These are phyloP conservation scores for Dothistroma pini DNA, from an alignment of 2,329 filamentous ascomycete species.

Conservation along the genomic window DNA sequence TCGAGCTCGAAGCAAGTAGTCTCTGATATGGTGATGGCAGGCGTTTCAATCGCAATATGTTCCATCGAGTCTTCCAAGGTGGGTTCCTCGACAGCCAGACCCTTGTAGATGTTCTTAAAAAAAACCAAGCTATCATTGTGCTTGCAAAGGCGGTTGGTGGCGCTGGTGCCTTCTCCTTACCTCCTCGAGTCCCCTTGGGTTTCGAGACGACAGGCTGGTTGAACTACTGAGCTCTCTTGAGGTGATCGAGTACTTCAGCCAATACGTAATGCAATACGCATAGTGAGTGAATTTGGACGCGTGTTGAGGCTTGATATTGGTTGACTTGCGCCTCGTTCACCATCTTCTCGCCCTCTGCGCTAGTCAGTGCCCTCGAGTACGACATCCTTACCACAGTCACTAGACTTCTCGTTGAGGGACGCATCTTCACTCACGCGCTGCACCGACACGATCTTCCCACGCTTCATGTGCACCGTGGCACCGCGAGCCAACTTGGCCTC, in stretches of 20 bases:
- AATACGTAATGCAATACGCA: not conserved
- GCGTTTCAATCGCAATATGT: not conserved
- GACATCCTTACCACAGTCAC: too few species aligned
- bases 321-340: too few species aligned
- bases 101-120: slow-evolving; percentile 1
- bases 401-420: too few species aligned
- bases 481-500: too few species aligned
- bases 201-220: not conserved
- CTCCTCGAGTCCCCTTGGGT: not conserved
- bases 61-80: not conserved
- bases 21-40: not conserved
- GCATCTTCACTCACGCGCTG: too few species aligned
- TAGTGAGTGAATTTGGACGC: too few species aligned
- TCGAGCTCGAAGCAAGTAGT: slow-evolving; percentile 1
- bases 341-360: too few species aligned
- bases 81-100: not conserved
- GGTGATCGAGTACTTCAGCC: not conserved
- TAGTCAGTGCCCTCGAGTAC: too few species aligned
- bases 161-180: not conserved
- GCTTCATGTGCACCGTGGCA: too few species aligned
- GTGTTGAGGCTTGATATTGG: too few species aligned
- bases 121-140: not conserved
- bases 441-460: too few species aligned
- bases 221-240: not conserved
- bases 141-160: not conserved